Conservation (phyloP, 208 protist genomes). For the Leishmania braziliensis region DNA sequence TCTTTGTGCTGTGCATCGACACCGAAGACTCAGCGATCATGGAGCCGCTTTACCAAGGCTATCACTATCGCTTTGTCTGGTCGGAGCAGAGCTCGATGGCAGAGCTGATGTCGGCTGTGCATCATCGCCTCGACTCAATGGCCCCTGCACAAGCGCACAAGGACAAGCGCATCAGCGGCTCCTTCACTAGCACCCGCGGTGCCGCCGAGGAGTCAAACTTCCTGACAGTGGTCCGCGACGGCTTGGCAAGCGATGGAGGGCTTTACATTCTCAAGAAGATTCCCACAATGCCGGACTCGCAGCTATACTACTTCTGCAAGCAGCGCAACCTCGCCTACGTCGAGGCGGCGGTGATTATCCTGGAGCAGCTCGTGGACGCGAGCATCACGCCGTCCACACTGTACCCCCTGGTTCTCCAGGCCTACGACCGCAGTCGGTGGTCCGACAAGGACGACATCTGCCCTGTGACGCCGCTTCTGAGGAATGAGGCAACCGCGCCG, state of each 20-base stretch:
- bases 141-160: constrained; percentile 4
- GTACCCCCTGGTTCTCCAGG: constrained; percentile 56
- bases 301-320: constrained; percentile 59
- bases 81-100: constrained; percentile 40
- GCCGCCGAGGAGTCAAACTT: constrained; percentile 46
- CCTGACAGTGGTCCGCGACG: constrained; percentile 69
- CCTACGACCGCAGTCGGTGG: constrained; percentile 77
- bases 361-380: constrained; percentile 79
- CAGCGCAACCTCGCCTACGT: constrained; percentile 61
- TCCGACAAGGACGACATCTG: constrained; percentile 56
- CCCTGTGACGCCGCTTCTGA: constrained; percentile 53
- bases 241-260: constrained; percentile 79
- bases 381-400: constrained; percentile 59
- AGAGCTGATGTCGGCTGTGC: constrained; percentile 41
- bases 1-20: constrained; percentile 61
- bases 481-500: neutral
- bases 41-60: constrained; percentile 38
- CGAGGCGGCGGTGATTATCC: constrained; percentile 64
- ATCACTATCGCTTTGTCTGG: constrained; percentile 69
- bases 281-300: constrained; percentile 61
- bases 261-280: constrained; percentile 76
- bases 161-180: constrained; percentile 8
- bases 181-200: constrained; percentile 75
- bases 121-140: constrained; percentile 19
- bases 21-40: constrained; percentile 34